phyloP scores from a whole-genome alignment of 495 filamentous ascomycete species.

The Hypoxylon fragiforme region DNA sequence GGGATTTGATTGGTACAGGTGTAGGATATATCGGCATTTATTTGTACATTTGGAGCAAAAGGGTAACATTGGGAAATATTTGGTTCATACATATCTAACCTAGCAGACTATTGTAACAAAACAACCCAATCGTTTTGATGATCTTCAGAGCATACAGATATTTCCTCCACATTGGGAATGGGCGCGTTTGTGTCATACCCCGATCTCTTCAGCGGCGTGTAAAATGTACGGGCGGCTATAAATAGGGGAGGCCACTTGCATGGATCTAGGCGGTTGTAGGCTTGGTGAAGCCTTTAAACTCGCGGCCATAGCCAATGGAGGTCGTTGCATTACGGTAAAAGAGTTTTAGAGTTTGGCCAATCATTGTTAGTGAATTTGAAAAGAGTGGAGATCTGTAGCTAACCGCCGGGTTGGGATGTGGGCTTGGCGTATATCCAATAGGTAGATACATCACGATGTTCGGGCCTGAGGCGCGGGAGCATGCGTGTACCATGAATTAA shows the following conservation, averaged over 20 bases:
- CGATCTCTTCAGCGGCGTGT: too few species aligned
- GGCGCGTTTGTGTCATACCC: too few species aligned
- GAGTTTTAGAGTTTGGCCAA: background rate
- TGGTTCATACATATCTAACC: too few species aligned
- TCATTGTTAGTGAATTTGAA: background rate
- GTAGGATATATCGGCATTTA: too few species aligned
- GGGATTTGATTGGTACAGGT: background rate
- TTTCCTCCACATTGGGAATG: too few species aligned
- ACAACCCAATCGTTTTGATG: too few species aligned
- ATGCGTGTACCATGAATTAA: background rate
- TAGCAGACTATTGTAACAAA: too few species aligned
- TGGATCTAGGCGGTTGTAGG: constrained; percentile 12
- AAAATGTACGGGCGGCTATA: too few species aligned
- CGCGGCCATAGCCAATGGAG: constrained; percentile 16
- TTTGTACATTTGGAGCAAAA: too few species aligned
- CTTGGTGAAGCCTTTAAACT: background rate
- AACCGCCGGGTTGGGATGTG: constrained; percentile 11
- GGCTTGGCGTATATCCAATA: constrained; percentile 11
- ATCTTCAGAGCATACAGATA: too few species aligned
- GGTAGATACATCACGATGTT: constrained; percentile 11
- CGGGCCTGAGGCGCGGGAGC: background rate
- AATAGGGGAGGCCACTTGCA: too few species aligned
- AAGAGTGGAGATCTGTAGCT: background rate
- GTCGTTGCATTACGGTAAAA: constrained; percentile 10
- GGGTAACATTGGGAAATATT: too few species aligned